Evolutionary conservation across 2,329 filamentous ascomycete species (phyloP).

Genomic region (Akanthomyces lecanii): DNA sequence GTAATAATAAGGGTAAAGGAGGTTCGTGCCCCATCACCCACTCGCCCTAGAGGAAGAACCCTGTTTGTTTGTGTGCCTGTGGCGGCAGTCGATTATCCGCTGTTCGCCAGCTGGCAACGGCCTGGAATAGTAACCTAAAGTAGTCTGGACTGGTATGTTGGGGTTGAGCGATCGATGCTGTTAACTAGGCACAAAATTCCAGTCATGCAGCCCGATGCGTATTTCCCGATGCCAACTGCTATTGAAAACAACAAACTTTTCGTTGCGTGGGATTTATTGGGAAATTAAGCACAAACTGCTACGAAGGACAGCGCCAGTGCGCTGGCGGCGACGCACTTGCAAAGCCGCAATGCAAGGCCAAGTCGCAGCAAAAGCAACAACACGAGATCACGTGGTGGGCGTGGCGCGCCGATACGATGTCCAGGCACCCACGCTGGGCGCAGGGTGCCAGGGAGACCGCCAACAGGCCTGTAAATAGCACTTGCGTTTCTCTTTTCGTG

Average conservation of each 20-base stretch:
- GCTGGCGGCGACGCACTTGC: background rate
- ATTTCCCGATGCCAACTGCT: background rate
- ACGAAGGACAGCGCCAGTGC: background rate
- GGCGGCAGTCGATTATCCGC: background rate
- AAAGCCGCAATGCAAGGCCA: background rate
- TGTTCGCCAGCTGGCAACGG: background rate
- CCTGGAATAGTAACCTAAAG: background rate
- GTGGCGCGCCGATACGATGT: constrained; percentile 9
- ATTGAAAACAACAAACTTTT: background rate
- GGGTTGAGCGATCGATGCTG: background rate
- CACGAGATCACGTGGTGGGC: constrained; percentile 19
- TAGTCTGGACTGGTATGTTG: background rate
- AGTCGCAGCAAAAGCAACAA: background rate
- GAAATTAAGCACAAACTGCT: background rate
- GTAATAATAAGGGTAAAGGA: background rate
- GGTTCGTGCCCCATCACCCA: background rate
- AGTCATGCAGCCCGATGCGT: background rate
- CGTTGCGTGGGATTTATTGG: background rate
- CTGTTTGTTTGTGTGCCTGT: background rate
- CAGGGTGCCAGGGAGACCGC: background rate
- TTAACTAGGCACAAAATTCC: background rate
- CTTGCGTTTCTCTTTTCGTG: background rate
- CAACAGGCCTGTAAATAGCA: background rate
- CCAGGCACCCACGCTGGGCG: background rate
- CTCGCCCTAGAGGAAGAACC: background rate